These are phyloP conservation scores for Starmerella floricola DNA, from an alignment of 805 yeast genomes.

Conservation along the genomic window DNA sequence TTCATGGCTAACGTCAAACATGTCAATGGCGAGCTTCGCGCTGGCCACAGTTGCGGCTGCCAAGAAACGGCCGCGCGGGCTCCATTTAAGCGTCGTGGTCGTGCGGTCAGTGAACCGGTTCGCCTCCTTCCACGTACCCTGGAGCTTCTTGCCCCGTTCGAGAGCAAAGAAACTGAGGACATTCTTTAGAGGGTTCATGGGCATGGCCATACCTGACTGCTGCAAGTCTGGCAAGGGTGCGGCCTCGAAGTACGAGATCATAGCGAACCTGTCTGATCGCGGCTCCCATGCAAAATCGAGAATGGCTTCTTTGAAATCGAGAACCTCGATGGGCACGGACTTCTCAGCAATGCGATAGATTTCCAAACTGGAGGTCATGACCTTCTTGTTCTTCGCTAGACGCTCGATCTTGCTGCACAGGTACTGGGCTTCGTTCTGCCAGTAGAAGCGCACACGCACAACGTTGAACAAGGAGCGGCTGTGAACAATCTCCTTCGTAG, in stretches of 20 bases:
- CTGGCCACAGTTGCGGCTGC: conserved; percentile 36
- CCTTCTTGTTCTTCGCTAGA: conserved; percentile 90
- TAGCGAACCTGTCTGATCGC: conserved; percentile 70
- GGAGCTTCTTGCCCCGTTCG: conserved; percentile 45
- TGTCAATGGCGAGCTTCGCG: conserved; percentile 49
- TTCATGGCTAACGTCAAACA: conserved; percentile 75
- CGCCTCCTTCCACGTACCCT: conserved; percentile 48
- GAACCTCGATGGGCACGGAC: conserved; percentile 86
- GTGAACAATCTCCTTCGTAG: conserved; percentile 70
- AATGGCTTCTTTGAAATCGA: conserved; percentile 84
- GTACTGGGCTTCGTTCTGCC: conserved; percentile 81
- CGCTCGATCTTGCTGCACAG: conserved; percentile 93
- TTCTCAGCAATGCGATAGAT: conserved; percentile 77
- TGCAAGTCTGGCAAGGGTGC: conserved; percentile 24
- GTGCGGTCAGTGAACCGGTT: conserved; percentile 49
- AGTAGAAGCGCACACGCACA: conserved; percentile 73
- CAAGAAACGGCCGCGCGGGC: conserved; percentile 86
- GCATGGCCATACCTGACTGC: conserved; percentile 15
- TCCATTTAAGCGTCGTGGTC: conserved; percentile 67
- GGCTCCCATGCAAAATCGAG: conserved; percentile 95
- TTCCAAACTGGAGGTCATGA: conserved; percentile 80
- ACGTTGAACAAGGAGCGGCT: conserved; percentile 92
- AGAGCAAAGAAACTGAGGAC: conserved; percentile 70
- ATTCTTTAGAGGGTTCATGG: conserved; percentile 31
- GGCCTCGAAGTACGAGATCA: conserved; percentile 49